phyloP scores from a whole-genome alignment of 2,329 filamentous ascomycete species.

The Aspergillus latus region DNA sequence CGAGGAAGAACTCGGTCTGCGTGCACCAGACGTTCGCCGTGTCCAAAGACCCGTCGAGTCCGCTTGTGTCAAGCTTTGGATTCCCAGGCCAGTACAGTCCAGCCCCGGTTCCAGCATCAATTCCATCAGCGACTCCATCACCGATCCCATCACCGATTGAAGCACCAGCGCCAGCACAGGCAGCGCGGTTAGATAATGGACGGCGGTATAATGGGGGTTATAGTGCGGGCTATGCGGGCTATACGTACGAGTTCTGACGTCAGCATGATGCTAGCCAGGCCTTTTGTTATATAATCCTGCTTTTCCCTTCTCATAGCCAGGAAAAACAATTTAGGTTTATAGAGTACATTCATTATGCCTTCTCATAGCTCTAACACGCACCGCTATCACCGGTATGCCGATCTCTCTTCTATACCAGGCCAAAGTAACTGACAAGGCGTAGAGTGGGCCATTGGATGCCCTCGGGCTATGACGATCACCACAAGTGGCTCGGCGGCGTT shows the following conservation, averaged over 20 bases:
- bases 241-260: background rate
- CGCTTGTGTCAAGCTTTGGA: background rate
- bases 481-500: conserved; percentile 61
- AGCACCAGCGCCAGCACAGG: background rate
- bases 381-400: conserved; percentile 1
- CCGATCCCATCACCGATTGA: background rate
- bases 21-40: conserved; percentile 4
- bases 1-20: background rate
- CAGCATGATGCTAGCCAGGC: background rate
- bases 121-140: background rate
- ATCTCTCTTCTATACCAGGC: no score
- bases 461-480: conserved; percentile 61
- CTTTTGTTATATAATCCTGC: background rate
- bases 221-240: background rate
- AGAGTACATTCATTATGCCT: background rate
- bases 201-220: background rate
- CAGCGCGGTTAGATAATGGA: background rate
- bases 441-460: conserved; percentile 61
- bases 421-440: conserved; percentile 31
- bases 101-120: background rate
- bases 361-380: background rate
- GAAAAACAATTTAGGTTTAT: no score
- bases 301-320: no score
- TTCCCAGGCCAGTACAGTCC: background rate
- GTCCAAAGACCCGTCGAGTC: background rate